phyloP scores from a whole-genome alignment of 1,139 yeast species.

The Geotrichum histeridarum region DNA sequence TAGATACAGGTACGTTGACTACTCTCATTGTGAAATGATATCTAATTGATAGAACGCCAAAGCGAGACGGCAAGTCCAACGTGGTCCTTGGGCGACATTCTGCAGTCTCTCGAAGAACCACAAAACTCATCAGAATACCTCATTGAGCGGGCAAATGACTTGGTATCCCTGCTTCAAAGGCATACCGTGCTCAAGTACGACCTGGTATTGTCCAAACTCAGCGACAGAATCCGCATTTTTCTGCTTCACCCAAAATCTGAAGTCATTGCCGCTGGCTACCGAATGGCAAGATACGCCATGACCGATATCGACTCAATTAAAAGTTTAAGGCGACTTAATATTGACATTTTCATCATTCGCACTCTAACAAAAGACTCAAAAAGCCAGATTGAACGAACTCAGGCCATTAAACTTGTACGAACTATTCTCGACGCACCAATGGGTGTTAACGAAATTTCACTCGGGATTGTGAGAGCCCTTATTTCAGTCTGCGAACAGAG shows the following conservation, averaged over 20 bases:
- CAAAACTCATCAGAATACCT: slow-evolving; percentile 47
- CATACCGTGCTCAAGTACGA: slow-evolving; percentile 64
- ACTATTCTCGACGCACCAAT: slow-evolving; percentile 53
- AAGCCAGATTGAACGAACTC: slow-evolving; percentile 61
- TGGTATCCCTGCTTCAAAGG: slow-evolving; percentile 52
- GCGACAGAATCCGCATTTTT: slow-evolving; percentile 56
- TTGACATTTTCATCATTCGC: slow-evolving; percentile 60
- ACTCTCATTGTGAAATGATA: not conserved
- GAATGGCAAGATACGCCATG: slow-evolving; percentile 63
- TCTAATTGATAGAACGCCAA: not conserved
- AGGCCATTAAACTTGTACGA: slow-evolving; percentile 71
- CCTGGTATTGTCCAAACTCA: slow-evolving; percentile 56
- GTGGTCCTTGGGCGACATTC: slow-evolving; percentile 47
- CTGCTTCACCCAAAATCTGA: slow-evolving; percentile 55
- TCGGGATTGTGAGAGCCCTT: slow-evolving; percentile 66
- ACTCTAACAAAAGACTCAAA: slow-evolving; percentile 56
- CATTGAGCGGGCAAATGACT: slow-evolving; percentile 57
- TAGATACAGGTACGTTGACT: slow-evolving; percentile 4
- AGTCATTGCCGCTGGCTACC: slow-evolving; percentile 69
- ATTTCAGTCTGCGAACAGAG: slow-evolving; percentile 63
- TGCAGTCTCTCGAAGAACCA: slow-evolving; percentile 46
- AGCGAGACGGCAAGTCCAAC: slow-evolving; percentile 37
- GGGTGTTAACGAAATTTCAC: slow-evolving; percentile 54
- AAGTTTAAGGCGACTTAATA: slow-evolving; percentile 43
- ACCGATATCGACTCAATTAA: slow-evolving; percentile 50